These are phyloP conservation scores for Exserohilum rostratum DNA, from an alignment of 2,329 filamentous ascomycete genomes.

Conservation along the genomic window DNA sequence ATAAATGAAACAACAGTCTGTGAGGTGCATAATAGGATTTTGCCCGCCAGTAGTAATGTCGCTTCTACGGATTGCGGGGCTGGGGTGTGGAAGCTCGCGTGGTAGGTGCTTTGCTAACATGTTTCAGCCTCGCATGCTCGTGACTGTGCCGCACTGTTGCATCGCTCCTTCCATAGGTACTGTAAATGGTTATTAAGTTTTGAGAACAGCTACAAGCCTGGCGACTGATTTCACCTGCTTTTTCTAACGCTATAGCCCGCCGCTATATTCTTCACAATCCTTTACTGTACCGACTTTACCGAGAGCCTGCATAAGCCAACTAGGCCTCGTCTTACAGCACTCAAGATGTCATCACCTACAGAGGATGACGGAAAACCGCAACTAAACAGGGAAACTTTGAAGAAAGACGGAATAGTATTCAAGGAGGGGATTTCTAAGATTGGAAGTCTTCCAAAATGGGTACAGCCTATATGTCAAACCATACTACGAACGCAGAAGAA, in stretches of 20 bases:
- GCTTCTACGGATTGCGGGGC: not conserved
- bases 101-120: not conserved
- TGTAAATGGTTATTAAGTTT: not conserved
- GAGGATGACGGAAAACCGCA: no score
- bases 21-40: not conserved
- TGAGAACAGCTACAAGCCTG: not conserved
- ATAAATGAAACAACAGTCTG: not conserved
- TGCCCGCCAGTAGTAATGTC: not conserved
- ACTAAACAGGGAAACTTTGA: not conserved
- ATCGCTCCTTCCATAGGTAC: not conserved
- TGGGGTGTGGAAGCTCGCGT: not conserved
- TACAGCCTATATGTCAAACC: not conserved
- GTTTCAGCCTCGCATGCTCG: constrained; percentile 6
- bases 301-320: no score
- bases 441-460: not conserved
- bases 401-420: not conserved
- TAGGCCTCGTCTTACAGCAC: no score
- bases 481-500: not conserved
- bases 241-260: not conserved
- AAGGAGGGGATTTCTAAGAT: not conserved
- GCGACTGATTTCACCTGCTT: no score
- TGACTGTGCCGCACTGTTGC: not conserved
- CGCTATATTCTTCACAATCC: not conserved
- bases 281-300: not conserved
- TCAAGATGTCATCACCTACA: no score